Evolutionary conservation across 169 alveolate species (phyloP).

Genomic region (Cryptosporidium viatorum): DNA sequence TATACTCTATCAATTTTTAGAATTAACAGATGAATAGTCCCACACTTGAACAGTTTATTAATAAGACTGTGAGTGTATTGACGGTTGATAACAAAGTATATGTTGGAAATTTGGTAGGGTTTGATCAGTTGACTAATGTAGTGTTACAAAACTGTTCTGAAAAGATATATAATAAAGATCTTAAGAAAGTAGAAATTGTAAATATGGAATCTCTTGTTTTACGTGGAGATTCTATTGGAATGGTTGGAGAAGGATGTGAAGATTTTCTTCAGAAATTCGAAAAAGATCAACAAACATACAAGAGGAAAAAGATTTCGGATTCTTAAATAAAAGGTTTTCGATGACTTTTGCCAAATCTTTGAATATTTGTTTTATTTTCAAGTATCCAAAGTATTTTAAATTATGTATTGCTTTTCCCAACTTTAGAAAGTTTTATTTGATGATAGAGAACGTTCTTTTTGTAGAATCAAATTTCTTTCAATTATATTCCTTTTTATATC

Average conservation of each 20-base stretch:
- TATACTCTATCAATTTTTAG: background rate
- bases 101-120: conserved; percentile 88
- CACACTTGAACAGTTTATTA: conserved; percentile 9
- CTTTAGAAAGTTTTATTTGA: background rate
- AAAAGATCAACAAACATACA: background rate
- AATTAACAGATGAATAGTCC: conserved; percentile 12
- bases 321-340: background rate
- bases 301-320: conserved; percentile 22
- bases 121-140: conserved; percentile 90
- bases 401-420: background rate
- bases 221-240: conserved; percentile 65
- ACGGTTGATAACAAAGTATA: conserved; percentile 90
- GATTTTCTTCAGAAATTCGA: background rate
- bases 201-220: conserved; percentile 26
- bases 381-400: background rate
- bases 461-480: no score
- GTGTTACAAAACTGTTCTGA: conserved; percentile 87
- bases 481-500: no score
- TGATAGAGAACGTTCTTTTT: no score
- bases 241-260: conserved; percentile 44
- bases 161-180: conserved; percentile 80
- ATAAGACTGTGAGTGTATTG: conserved; percentile 57
- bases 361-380: no score
- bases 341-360: background rate
- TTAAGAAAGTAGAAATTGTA: conserved; percentile 9